Conservation (phyloP, 208 protist species). For the Sergeia podlipaevii region DNA sequence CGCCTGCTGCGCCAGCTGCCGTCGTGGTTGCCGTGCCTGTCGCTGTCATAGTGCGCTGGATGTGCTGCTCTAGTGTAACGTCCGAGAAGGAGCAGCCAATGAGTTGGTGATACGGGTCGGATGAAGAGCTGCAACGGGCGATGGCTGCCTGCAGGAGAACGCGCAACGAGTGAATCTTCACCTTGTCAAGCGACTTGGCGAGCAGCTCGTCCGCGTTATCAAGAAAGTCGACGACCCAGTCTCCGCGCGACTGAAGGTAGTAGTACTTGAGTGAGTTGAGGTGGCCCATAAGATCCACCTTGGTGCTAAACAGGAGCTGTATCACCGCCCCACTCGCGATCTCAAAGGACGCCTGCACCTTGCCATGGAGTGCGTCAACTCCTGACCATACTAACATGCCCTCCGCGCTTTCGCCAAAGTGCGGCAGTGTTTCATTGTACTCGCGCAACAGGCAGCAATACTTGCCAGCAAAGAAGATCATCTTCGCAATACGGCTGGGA, state of each 20-base stretch:
- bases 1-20: neutral
- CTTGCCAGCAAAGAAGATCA: slow-evolving; percentile 82
- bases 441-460: slow-evolving; percentile 89
- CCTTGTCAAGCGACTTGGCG: slow-evolving; percentile 42
- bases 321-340: slow-evolving; percentile 67
- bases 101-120: slow-evolving; percentile 64
- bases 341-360: slow-evolving; percentile 78
- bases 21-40: neutral
- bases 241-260: slow-evolving; percentile 75
- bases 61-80: slow-evolving; percentile 42
- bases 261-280: slow-evolving; percentile 72
- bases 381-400: slow-evolving; percentile 59
- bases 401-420: slow-evolving; percentile 36
- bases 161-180: slow-evolving; percentile 75
- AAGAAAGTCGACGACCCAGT: slow-evolving; percentile 85
- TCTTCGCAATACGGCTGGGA: slow-evolving; percentile 63
- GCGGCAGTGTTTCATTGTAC: slow-evolving; percentile 52
- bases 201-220: slow-evolving; percentile 76
- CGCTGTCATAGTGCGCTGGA: slow-evolving; percentile 13
- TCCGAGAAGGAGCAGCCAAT: slow-evolving; percentile 77
- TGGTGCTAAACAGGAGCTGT: slow-evolving; percentile 61
- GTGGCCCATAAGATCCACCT: slow-evolving; percentile 76
- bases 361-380: slow-evolving; percentile 58
- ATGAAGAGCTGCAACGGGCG: slow-evolving; percentile 46
- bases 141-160: slow-evolving; percentile 80